Evolutionary conservation across 2,329 filamentous ascomycete species (phyloP).

Genomic region (Fusarium setosum): DNA sequence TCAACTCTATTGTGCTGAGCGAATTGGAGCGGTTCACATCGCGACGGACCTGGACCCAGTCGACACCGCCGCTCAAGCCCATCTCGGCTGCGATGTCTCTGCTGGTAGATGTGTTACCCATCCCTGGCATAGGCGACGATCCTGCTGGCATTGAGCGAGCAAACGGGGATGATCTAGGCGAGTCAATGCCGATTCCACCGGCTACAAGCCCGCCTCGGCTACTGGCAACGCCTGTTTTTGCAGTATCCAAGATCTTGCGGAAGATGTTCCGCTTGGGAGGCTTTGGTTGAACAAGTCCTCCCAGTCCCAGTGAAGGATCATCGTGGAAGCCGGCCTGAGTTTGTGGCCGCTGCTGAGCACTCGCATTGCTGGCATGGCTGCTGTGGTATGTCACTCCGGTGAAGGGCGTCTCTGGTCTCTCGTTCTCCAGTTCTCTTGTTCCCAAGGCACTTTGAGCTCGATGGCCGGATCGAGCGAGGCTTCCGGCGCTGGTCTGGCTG

Average conservation of each 20-base stretch:
- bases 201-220: conserved; percentile 86
- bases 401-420: conserved; percentile 72
- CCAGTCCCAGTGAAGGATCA: conserved; percentile 76
- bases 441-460: conserved; percentile 75
- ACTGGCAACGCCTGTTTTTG: conserved; percentile 92
- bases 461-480: conserved; percentile 81
- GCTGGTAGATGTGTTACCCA: conserved; percentile 50
- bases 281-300: conserved; percentile 81
- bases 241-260: conserved; percentile 93
- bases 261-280: conserved; percentile 90
- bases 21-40: conserved; percentile 97
- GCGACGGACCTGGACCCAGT: conserved; percentile 97
- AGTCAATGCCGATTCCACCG: conserved; percentile 54
- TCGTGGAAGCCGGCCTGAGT: conserved; percentile 75
- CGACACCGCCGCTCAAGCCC: conserved; percentile 72
- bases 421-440: conserved; percentile 65
- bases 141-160: conserved; percentile 54
- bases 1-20: conserved; percentile 86
- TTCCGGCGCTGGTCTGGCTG: conserved; percentile 95
- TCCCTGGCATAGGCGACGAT: conserved; percentile 56
- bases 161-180: conserved; percentile 56
- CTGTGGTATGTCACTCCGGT: conserved; percentile 92
- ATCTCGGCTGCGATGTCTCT: conserved; percentile 74
- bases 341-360: conserved; percentile 65
- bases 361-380: conserved; percentile 76